These are phyloP conservation scores for Kwoniella sp. DNA, from an alignment of 768 basidiomycete species.

Conservation along the genomic window DNA sequence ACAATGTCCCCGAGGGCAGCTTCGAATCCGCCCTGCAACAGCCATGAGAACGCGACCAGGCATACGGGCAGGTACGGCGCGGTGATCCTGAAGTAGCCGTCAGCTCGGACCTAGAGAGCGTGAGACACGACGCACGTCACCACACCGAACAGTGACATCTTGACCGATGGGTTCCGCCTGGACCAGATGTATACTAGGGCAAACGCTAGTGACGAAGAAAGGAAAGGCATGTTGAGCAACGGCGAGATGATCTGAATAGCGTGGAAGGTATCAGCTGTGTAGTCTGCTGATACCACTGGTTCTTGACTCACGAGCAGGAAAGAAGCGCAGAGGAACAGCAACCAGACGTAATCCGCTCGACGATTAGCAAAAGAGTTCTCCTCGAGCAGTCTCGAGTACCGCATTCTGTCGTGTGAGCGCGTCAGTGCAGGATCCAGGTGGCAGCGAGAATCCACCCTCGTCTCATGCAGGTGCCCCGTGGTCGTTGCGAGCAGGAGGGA, in stretches of 20 bases:
- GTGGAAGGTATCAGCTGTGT: background rate
- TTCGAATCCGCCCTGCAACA: conserved; percentile 43
- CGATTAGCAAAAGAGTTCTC: conserved; percentile 90
- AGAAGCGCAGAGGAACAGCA: conserved; percentile 73
- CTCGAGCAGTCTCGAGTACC: conserved; percentile 93
- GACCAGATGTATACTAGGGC: conserved; percentile 98
- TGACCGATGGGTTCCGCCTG: conserved; percentile 83
- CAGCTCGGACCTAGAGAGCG: background rate
- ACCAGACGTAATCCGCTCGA: conserved; percentile 92
- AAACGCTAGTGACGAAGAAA: conserved; percentile 87
- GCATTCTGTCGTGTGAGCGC: no score
- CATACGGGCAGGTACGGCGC: conserved; percentile 93
- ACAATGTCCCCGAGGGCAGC: conserved; percentile 47
- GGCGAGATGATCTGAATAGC: conserved; percentile 66
- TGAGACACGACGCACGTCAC: conserved; percentile 56
- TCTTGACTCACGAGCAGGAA: conserved; percentile 71
- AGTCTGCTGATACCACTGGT: background rate
- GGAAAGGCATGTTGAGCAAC: conserved; percentile 83
- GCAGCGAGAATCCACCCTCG: no score
- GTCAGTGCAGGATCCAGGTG: no score
- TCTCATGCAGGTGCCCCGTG: no score
- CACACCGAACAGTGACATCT: conserved; percentile 92
- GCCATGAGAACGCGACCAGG: conserved; percentile 71
- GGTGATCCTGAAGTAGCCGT: conserved; percentile 57
- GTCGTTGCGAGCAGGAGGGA: no score